Evolutionary conservation across 441 rosid species (phyloP).

Genomic region (Rhodomyrtus psidioides): DNA sequence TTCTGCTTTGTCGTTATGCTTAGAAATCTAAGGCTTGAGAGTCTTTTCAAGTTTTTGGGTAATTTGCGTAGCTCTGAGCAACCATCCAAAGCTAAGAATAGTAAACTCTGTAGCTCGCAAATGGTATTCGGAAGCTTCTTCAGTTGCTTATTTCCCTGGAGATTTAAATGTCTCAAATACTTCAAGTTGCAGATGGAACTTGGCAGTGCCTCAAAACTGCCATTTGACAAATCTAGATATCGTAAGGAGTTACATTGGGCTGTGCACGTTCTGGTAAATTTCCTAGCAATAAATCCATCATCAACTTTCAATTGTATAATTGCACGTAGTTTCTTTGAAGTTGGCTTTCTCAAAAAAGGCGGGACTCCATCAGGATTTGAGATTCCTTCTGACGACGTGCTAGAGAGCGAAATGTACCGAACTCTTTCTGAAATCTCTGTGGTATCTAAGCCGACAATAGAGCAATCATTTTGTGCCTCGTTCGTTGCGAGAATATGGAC

Average conservation of each 20-base stretch:
- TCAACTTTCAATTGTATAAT: neutral
- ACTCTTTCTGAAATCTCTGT: fast-evolving
- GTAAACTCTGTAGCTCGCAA: neutral
- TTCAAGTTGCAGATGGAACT: neutral
- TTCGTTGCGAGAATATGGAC: neutral
- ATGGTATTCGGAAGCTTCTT: neutral
- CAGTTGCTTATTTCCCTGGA: fast-evolving
- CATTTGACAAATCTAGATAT: neutral
- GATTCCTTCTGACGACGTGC: neutral
- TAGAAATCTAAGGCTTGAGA: neutral
- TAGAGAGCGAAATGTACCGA: neutral
- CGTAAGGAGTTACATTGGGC: neutral
- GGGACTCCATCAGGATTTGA: neutral
- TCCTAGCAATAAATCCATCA: neutral
- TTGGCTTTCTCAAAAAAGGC: neutral
- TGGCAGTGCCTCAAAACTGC: neutral
- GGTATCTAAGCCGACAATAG: neutral
- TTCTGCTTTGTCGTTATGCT: neutral
- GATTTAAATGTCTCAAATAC: neutral
- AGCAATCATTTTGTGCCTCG: neutral
- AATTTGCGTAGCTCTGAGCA: neutral
- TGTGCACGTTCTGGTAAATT: neutral
- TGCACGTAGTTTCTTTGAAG: neutral
- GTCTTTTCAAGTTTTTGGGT: neutral
- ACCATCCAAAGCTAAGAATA: fast-evolving